Conservation (phyloP, 2,329 filamentous ascomycete species). For the Aspergillus hiratsukae region DNA sequence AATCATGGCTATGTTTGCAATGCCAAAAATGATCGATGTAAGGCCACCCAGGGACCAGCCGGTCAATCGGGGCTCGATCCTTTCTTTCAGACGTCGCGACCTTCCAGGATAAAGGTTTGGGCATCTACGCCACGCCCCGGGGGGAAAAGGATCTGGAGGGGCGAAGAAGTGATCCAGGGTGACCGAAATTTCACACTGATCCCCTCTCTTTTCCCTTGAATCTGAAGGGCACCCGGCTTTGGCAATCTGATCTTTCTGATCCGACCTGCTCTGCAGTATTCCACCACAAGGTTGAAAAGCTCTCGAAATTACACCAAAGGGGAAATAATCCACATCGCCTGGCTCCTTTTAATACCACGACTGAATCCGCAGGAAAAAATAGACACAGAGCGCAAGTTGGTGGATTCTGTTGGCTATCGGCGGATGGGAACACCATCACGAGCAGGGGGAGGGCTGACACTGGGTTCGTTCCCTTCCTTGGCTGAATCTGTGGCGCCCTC, state of each 20-base stretch:
- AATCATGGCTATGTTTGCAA: slow-evolving; percentile 2
- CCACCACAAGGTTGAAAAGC: not conserved
- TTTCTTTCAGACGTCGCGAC: not conserved
- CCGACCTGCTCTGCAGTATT: slow-evolving; percentile 1
- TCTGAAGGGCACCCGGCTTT: not conserved
- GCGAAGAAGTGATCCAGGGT: not conserved
- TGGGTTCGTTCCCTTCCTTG: slow-evolving; percentile 40
- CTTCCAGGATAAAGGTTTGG: not conserved
- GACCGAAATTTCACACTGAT: not conserved
- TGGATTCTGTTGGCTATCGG: slow-evolving; percentile 41
- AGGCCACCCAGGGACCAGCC: not conserved
- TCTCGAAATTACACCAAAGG: slow-evolving; percentile 10
- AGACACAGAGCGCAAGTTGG: not conserved
- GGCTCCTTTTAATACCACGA: slow-evolving; percentile 28
- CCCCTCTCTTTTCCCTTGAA: not conserved
- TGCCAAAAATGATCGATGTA: not conserved
- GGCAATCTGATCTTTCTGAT: not conserved
- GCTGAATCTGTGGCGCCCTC: slow-evolving; percentile 16
- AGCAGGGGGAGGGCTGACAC: slow-evolving; percentile 42
- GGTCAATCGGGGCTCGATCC: not conserved
- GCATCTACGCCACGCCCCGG: not conserved
- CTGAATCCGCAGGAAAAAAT: slow-evolving; percentile 6
- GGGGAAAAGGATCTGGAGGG: not conserved
- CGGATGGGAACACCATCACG: slow-evolving; percentile 61
- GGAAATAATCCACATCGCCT: slow-evolving; percentile 29